Percentiles rank a stretch among this genome's conserved stretches.
These are phyloP conservation scores for Epichloe uncinata DNA, from an alignment of 2,329 filamentous ascomycete genomes.

Conservation along the genomic window DNA sequence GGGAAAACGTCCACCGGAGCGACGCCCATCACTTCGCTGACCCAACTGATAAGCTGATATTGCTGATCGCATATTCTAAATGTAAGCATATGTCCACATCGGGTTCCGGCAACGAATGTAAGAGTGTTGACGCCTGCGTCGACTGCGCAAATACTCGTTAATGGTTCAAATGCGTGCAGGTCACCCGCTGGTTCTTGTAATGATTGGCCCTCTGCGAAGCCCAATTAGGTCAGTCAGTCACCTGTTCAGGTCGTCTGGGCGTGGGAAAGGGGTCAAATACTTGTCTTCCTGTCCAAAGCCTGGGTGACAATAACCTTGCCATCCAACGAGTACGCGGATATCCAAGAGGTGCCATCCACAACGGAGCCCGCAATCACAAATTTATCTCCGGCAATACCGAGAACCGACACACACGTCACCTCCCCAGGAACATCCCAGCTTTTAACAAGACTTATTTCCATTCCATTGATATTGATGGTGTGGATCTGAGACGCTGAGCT, in stretches of 20 bases:
- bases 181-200: background rate
- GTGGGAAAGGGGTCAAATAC: background rate
- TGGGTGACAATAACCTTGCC: constrained; percentile 12
- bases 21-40: constrained; percentile 21
- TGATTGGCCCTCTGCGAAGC: background rate
- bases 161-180: constrained; percentile 20
- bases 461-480: constrained; percentile 23
- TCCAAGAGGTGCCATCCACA: constrained; percentile 17
- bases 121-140: constrained; percentile 14
- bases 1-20: constrained; percentile 23
- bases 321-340: constrained; percentile 19
- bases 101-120: constrained; percentile 32
- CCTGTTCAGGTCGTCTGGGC: background rate
- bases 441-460: constrained; percentile 15
- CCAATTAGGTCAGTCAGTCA: background rate
- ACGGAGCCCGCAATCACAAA: constrained; percentile 24
- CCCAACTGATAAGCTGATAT: constrained; percentile 14
- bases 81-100: constrained; percentile 37
- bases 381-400: constrained; percentile 12
- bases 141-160: constrained; percentile 31
- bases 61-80: constrained; percentile 15
- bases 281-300: constrained; percentile 1
- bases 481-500: constrained; percentile 25
- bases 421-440: constrained; percentile 30
- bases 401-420: constrained; percentile 33